Percentiles rank a stretch among this genome's conserved stretches.
Conservation (phyloP, 768 basidiomycete species). For the Lentinula raphanica region DNA sequence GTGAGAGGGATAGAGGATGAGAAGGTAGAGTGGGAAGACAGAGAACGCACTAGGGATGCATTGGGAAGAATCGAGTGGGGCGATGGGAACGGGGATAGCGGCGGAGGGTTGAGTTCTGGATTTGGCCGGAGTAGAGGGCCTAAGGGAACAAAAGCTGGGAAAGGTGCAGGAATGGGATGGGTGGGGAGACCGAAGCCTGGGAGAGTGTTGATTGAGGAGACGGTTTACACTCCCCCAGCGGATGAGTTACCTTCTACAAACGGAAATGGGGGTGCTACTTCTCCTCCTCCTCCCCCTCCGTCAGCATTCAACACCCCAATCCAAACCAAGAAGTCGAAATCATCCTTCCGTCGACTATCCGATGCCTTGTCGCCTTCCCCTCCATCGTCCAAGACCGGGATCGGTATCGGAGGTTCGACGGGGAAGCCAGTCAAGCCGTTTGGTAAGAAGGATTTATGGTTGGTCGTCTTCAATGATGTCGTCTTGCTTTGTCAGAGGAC, state of each 20-base stretch:
- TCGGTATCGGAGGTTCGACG: too few relatives aligned
- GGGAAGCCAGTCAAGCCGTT: slow-evolving; percentile 28
- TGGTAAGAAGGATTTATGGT: slow-evolving; percentile 89
- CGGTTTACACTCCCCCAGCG: slow-evolving; percentile 37
- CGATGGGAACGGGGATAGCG: slow-evolving; percentile 80
- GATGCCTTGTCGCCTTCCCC: slow-evolving; percentile 71
- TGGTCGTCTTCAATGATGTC: slow-evolving; percentile 95
- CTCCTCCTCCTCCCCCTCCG: too few relatives aligned
- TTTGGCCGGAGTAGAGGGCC: too few relatives aligned
- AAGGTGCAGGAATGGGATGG: slow-evolving; percentile 20
- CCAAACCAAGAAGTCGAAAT: slow-evolving; percentile 72
- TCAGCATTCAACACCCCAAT: slow-evolving; percentile 25
- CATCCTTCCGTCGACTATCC: slow-evolving; percentile 84
- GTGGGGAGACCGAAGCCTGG: slow-evolving; percentile 88
- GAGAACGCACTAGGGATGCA: not conserved
- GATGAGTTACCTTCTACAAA: too few relatives aligned
- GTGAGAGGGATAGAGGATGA: slow-evolving; percentile 69
- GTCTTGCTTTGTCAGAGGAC: slow-evolving; percentile 86
- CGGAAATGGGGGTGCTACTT: too few relatives aligned
- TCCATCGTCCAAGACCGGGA: too few relatives aligned
- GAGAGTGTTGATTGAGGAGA: slow-evolving; percentile 82
- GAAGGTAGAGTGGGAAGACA: slow-evolving; percentile 2
- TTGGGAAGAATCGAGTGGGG: slow-evolving; percentile 94
- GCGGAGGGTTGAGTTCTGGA: too few relatives aligned
- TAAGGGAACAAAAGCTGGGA: too few relatives aligned